Evolutionary conservation across 805 yeast genomes (phyloP).

Genomic region (Candida germanica): DNA sequence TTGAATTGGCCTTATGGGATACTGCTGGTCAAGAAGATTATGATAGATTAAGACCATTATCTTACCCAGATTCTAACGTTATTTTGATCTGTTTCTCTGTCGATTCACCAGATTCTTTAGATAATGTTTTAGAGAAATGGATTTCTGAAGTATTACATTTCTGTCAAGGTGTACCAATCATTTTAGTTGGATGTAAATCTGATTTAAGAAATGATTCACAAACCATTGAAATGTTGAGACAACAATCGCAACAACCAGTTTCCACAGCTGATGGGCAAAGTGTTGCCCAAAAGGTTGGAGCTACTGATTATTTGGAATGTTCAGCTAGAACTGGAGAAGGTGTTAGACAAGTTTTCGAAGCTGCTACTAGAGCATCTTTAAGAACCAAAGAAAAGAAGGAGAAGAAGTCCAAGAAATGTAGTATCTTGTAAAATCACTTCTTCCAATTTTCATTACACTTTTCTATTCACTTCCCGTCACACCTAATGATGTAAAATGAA

Average conservation of each 20-base stretch:
- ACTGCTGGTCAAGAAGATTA: too few species aligned
- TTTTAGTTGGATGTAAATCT: constrained; percentile 87
- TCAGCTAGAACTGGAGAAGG: constrained; percentile 90
- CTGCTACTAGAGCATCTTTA: constrained; percentile 88
- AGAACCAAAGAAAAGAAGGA: constrained; percentile 58
- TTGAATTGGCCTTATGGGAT: too few species aligned
- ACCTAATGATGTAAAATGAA: not conserved
- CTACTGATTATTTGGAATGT: constrained; percentile 83
- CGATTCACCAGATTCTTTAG: constrained; percentile 88
- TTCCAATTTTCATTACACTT: not conserved
- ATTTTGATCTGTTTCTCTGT: constrained; percentile 88
- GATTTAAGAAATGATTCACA: constrained; percentile 82
- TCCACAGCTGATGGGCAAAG: constrained; percentile 78
- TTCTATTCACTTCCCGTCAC: too few species aligned
- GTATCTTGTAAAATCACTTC: constrained; percentile 60
- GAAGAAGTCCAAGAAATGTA: constrained; percentile 65
- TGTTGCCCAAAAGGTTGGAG: constrained; percentile 88
- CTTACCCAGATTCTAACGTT: constrained; percentile 91
- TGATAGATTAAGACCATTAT: too few species aligned
- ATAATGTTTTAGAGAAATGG: constrained; percentile 95
- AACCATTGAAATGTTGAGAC: constrained; percentile 71
- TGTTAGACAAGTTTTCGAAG: constrained; percentile 89
- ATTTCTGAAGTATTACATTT: constrained; percentile 89
- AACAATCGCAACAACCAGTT: constrained; percentile 78
- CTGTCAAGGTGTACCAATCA: constrained; percentile 92